Evolutionary conservation across 768 basidiomycete genomes (phyloP).

Genomic region (Xerocomellus intermedius): DNA sequence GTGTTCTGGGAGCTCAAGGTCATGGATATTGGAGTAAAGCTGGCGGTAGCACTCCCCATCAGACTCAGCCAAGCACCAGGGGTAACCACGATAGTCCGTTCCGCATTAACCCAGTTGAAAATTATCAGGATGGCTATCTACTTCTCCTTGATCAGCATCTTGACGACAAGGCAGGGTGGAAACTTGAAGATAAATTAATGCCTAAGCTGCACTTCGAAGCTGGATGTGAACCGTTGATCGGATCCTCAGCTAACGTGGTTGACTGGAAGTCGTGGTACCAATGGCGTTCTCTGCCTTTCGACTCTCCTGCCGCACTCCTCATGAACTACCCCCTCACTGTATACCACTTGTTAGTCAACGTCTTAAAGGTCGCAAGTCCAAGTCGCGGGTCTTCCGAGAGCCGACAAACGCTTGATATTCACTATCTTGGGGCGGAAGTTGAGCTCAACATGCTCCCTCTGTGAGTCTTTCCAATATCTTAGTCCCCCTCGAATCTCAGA

Average conservation of each 20-base stretch:
- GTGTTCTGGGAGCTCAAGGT: slow-evolving; percentile 39
- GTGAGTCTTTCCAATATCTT: slow-evolving; percentile 26
- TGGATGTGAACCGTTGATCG: slow-evolving; percentile 26
- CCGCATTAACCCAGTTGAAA: slow-evolving; percentile 9
- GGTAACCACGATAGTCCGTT: slow-evolving; percentile 2
- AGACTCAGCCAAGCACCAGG: slow-evolving; percentile 17
- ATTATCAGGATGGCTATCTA: slow-evolving; percentile 34
- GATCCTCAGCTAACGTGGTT: slow-evolving; percentile 28
- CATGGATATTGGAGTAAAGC: slow-evolving; percentile 43
- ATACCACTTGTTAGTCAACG: slow-evolving; percentile 37
- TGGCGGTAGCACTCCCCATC: slow-evolving; percentile 35
- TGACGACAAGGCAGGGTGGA: slow-evolving; percentile 38
- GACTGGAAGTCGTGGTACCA: slow-evolving; percentile 46
- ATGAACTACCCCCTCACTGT: slow-evolving; percentile 44
- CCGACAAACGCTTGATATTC: slow-evolving; percentile 32
- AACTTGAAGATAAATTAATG: slow-evolving; percentile 34
- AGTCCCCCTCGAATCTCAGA: background rate
- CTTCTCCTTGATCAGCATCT: slow-evolving; percentile 32
- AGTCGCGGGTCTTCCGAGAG: slow-evolving; percentile 14
- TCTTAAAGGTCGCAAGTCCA: slow-evolving; percentile 33
- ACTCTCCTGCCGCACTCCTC: slow-evolving; percentile 42
- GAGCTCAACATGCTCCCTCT: slow-evolving; percentile 41
- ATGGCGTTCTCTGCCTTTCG: slow-evolving; percentile 44
- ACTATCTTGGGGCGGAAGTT: slow-evolving; percentile 41
- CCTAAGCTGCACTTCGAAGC: slow-evolving; percentile 32